phyloP scores from a whole-genome alignment of 371 early-diverging fungal species.

The Umbelopsis sp. region DNA sequence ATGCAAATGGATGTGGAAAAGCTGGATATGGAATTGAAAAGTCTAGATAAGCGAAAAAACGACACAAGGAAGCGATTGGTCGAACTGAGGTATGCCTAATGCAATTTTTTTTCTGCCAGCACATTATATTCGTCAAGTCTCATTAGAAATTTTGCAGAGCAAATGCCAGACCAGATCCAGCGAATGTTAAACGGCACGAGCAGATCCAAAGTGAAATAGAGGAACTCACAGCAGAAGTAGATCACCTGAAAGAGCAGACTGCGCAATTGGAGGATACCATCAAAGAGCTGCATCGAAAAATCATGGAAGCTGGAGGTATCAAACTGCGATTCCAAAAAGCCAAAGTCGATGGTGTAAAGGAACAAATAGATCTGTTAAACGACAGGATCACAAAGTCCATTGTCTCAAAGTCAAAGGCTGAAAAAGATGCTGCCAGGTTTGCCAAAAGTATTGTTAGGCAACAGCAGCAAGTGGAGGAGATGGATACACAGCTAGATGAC shows the following conservation, averaged over 20 bases:
- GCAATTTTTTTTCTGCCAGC: slow-evolving; percentile 28
- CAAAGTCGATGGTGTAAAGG: slow-evolving; percentile 81
- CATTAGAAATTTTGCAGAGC: slow-evolving; percentile 23
- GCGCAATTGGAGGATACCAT: slow-evolving; percentile 68
- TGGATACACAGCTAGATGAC: slow-evolving; percentile 59
- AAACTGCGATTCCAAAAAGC: slow-evolving; percentile 84
- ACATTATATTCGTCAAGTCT: background rate
- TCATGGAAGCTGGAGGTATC: slow-evolving; percentile 90
- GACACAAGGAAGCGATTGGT: slow-evolving; percentile 63
- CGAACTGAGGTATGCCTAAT: slow-evolving; percentile 49
- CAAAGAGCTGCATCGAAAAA: slow-evolving; percentile 79
- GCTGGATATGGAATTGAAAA: slow-evolving; percentile 74
- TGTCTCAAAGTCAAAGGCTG: slow-evolving; percentile 74
- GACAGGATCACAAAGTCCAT: slow-evolving; percentile 67
- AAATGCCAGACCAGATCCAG: slow-evolving; percentile 49
- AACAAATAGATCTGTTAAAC: slow-evolving; percentile 69
- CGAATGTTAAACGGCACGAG: slow-evolving; percentile 45
- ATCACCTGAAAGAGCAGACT: slow-evolving; percentile 41
- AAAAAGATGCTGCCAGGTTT: slow-evolving; percentile 74
- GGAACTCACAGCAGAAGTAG: slow-evolving; percentile 44
- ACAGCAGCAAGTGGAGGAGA: slow-evolving; percentile 68
- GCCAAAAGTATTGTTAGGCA: slow-evolving; percentile 66
- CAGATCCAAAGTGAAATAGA: slow-evolving; percentile 48
- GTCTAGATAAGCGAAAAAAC: slow-evolving; percentile 63
- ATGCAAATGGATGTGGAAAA: slow-evolving; percentile 72